Conservation (phyloP, 805 yeast genomes). For the Ogataea populi-albae region DNA sequence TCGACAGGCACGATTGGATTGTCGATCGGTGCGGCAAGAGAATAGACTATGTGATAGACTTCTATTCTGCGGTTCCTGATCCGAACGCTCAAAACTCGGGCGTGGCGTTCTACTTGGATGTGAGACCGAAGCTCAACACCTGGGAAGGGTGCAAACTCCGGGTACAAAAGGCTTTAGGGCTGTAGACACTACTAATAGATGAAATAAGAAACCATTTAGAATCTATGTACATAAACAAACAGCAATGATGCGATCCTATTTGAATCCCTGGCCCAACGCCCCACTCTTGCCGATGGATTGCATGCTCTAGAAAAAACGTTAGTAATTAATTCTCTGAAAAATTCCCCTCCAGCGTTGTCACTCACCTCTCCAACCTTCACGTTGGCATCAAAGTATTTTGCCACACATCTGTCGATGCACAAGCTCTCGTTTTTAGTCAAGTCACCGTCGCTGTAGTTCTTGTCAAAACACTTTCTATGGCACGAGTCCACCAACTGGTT, state of each 20-base stretch:
- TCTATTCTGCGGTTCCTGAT: constrained; percentile 48
- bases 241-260: too few relatives aligned
- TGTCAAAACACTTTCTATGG: constrained; percentile 78
- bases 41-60: constrained; percentile 91
- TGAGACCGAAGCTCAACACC: constrained; percentile 83
- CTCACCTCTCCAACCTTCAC: constrained; percentile 80
- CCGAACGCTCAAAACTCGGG: constrained; percentile 40
- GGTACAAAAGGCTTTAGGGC: constrained; percentile 57
- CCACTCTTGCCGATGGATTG: constrained; percentile 38
- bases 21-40: constrained; percentile 79
- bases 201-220: too few relatives aligned
- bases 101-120: constrained; percentile 69
- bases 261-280: constrained; percentile 24
- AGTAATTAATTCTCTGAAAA: neutral
- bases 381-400: constrained; percentile 91
- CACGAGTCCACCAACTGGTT: constrained; percentile 85
- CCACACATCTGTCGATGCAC: constrained; percentile 93
- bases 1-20: constrained; percentile 96
- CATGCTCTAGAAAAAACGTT: constrained; percentile 27
- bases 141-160: constrained; percentile 80
- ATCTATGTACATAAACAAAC: too few relatives aligned
- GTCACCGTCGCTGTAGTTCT: constrained; percentile 66
- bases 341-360: neutral
- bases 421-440: constrained; percentile 76
- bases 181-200: too few relatives aligned